Evolutionary conservation across 371 early-diverging fungal genomes (phyloP).

Genomic region (Mortierella sp.): DNA sequence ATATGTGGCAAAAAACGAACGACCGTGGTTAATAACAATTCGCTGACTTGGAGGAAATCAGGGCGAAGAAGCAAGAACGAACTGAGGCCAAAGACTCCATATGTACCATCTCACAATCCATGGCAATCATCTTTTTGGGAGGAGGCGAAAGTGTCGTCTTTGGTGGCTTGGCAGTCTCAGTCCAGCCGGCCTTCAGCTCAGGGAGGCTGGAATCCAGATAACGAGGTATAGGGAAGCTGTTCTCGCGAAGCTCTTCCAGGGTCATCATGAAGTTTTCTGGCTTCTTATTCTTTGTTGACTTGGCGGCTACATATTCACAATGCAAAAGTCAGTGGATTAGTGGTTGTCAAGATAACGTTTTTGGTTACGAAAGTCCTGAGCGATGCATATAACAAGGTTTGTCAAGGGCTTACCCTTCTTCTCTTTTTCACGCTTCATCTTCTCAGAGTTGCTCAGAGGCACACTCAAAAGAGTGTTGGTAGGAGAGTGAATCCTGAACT

Average conservation of each 20-base stretch:
- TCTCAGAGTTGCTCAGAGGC: slow-evolving; percentile 49
- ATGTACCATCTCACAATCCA: slow-evolving; percentile 91
- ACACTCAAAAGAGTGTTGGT: slow-evolving; percentile 48
- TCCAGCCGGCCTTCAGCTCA: slow-evolving; percentile 65
- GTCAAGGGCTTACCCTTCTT: slow-evolving; percentile 30
- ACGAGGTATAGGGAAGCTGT: slow-evolving; percentile 69
- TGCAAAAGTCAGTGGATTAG: background rate
- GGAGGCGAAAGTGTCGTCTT: slow-evolving; percentile 41
- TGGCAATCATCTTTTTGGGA: slow-evolving; percentile 67
- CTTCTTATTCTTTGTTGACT: slow-evolving; percentile 44
- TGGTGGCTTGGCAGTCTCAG: slow-evolving; percentile 59
- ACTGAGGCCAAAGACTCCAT: background rate
- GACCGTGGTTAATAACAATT: background rate
- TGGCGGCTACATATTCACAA: slow-evolving; percentile 12
- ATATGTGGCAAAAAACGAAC: background rate
- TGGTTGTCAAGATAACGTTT: too few relatives aligned
- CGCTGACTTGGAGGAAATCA: background rate
- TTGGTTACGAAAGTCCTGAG: too few relatives aligned
- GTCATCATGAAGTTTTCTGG: slow-evolving; percentile 66
- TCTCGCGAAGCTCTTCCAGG: slow-evolving; percentile 62
- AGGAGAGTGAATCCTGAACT: slow-evolving; percentile 42
- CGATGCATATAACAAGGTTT: too few relatives aligned
- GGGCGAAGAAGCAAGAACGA: background rate
- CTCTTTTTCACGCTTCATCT: slow-evolving; percentile 42
- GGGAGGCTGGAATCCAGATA: slow-evolving; percentile 43